Evolutionary conservation across 441 rosid species (phyloP), one percentile per base, ranked within the genome.

Genomic region (Eruca vesicaria): DNA sequence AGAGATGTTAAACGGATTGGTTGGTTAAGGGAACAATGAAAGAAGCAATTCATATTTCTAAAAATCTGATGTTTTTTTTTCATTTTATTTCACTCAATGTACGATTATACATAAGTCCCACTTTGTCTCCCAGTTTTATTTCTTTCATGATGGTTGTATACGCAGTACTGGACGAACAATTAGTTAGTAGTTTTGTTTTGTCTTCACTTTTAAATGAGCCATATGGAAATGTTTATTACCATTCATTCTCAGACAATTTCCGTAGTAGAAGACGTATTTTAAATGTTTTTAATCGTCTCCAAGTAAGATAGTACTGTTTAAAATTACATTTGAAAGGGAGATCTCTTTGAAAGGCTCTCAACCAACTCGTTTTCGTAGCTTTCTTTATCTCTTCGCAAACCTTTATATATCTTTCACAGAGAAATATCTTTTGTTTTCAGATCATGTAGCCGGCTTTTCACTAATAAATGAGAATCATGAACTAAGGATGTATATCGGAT

Each of bases 21-120:
- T 74, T 66, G 75, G 78, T 15, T 20, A n/a, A 83, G 81, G 81
- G 64, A 45, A 72, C 82, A 77, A 15, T 59, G 68, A 74, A 52
- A 72, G 68, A 31, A 76, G 63, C 63, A 59, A 60, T 41, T 63
- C 56, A 18, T 7, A 60, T 55, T 28, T 57, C 19, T 41, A 56
- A 59, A 60, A 38, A 45, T 28, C 50, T 64, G 65, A 43, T 50
- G 55, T 45, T 18, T 45, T 70, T 6, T n/a, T 21, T 57, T 71
- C 72, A 70, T 66, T 79, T 31, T 35, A 23, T 52, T 62, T 38
- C 33, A 57, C 60, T 57, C 6, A 19, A 56, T 31, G 28, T 73
- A 28, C 35, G 23, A 18, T 59, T 50, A n/a, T n/a, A 61, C 70
- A 28, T 32, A 31, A 48, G 57, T 62, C 69, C 65, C 69, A 69